Evolutionary conservation across 176 grass and related monocot genomes (phyloP).

Genomic region (Cenchrus americanus): DNA sequence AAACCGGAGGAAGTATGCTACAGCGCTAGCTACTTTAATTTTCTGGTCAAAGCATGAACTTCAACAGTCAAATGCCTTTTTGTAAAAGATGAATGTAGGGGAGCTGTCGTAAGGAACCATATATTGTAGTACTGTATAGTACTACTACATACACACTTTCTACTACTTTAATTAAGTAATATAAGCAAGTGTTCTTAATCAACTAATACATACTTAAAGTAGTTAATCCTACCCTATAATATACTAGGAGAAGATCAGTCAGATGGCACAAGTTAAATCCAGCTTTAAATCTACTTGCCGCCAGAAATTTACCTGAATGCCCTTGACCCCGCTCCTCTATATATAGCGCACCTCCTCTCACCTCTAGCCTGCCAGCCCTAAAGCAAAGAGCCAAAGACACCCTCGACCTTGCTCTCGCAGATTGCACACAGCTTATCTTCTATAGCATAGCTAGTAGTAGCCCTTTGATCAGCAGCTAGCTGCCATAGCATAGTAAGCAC

Average conservation of each 20-base stretch:
- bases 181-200: background rate
- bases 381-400: slow-evolving; percentile 18
- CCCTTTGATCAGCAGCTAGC: background rate
- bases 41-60: background rate
- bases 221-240: background rate
- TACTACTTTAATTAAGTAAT: background rate
- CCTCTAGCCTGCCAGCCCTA: slow-evolving; percentile 44
- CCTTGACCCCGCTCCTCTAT: slow-evolving; percentile 51
- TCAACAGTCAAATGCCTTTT: background rate
- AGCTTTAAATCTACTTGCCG: slow-evolving; percentile 10
- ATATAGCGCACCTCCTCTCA: slow-evolving; percentile 45
- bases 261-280: background rate
- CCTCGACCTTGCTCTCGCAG: slow-evolving; percentile 24
- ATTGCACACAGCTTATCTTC: background rate
- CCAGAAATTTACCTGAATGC: slow-evolving; percentile 16
- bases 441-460: background rate
- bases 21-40: background rate
- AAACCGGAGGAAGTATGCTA: no score
- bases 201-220: background rate
- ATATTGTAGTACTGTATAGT: no score
- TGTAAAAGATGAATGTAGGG: background rate
- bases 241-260: background rate
- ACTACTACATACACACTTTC: background rate
- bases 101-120: background rate
- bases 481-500: background rate